Evolutionary conservation across 2,329 filamentous ascomycete genomes (phyloP), one percentile per base, ranked within the genome.

Genomic region (Truncatella angustata): DNA sequence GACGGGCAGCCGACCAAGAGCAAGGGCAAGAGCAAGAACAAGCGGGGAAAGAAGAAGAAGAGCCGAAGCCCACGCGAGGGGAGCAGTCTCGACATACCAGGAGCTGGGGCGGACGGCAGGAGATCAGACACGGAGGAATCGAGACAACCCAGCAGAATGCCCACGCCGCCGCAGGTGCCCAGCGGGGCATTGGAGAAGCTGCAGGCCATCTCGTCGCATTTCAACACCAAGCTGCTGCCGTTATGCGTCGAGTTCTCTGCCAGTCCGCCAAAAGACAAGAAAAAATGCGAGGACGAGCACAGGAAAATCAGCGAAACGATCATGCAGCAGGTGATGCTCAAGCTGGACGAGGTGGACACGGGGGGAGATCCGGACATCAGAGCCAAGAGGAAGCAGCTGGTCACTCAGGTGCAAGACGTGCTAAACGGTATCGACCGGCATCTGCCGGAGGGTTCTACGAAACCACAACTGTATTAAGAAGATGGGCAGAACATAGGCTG

Each of bases 281-380:
- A 86, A 67, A 90, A 88, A 75, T 75, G 81, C 46, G 79, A 81
- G 12, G 88, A 91, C 30, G 87, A 92, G 63, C 86, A 93, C 66
- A 85, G 87, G 66, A 86, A 81, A 65, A 68, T 94, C 16, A 85
- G 83, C 4, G 90, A 94, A 73, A 89, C 86, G 4, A 80, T 91
- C 35, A 76, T 94, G 75, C 83, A 86, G 56, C 87, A 91, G 60
- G 82, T 91, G 2, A 64, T 93, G 34, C 71, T 94, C 57, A 93
- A 92, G 71, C 69, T 91, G 35, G 90, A 94, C 65, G 85, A 80
- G 20, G 82, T 93, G 3, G 88, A 93, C 59, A 86, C 85, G 0
- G 85, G 87, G 44, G 88, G 87, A 4, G 82, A 89, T 58, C 67
- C 73, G 9, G 83, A 86, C 11, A 83, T 87, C 23, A 77, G 88